These are phyloP conservation scores for Solanum virginianum DNA, from an alignment of 257 asterid species.

Conservation along the genomic window DNA sequence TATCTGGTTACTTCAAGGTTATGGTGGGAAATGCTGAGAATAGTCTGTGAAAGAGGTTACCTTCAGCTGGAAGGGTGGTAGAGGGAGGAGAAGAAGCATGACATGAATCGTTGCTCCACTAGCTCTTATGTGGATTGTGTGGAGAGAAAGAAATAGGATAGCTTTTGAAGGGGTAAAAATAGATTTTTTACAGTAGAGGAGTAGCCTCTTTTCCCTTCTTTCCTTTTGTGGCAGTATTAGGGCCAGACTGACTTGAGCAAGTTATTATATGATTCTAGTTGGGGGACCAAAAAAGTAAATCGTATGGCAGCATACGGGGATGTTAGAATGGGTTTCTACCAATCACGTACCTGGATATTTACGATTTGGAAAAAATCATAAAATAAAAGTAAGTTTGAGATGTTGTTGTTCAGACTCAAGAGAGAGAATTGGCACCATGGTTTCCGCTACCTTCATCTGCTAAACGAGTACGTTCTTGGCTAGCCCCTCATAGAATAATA, in stretches of 20 bases:
- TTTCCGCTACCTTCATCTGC: neutral
- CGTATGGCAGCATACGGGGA: neutral
- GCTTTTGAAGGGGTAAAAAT: neutral
- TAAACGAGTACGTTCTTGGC: neutral
- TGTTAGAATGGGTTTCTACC: neutral
- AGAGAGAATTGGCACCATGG: neutral
- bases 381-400: neutral
- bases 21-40: neutral
- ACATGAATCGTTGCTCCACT: neutral
- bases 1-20: neutral
- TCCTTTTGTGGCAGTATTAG: neutral
- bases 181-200: neutral
- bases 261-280: neutral
- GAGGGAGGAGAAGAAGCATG: neutral
- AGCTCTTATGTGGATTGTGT: neutral
- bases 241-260: neutral
- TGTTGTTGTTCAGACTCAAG: neutral
- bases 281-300: neutral
- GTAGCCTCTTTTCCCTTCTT: neutral
- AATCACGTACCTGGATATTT: neutral
- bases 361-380: neutral
- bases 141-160: neutral
- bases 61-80: neutral
- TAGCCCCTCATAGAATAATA: neutral
- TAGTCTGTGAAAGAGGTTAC: neutral